phyloP scores from a whole-genome alignment of 768 basidiomycete genomes.

The Pleurotus salmoneostramineus region DNA sequence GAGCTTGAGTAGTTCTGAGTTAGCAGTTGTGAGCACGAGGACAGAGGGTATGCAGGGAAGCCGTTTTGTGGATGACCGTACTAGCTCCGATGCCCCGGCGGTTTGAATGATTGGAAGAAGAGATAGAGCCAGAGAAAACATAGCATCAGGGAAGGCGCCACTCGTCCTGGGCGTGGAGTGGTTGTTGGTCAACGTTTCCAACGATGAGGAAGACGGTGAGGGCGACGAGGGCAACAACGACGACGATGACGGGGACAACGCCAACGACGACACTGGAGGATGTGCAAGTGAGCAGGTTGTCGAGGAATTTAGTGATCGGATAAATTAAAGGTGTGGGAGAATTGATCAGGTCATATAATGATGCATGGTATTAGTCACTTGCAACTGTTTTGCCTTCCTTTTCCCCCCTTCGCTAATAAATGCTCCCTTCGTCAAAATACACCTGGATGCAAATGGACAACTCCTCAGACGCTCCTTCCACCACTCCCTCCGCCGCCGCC shows the following conservation, averaged over 20 bases:
- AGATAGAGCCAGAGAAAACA: too few species aligned
- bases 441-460: not conserved
- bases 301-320: constrained; percentile 1
- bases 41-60: not conserved
- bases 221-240: too few species aligned
- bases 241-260: too few species aligned
- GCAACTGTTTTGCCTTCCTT: not conserved
- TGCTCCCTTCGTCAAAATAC: not conserved
- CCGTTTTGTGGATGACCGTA: not conserved
- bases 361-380: constrained; percentile 1
- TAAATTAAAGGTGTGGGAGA: constrained; percentile 7
- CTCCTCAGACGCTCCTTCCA: constrained; percentile 1
- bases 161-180: too few species aligned
- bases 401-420: constrained; percentile 1
- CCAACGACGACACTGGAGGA: too few species aligned
- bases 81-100: constrained; percentile 1
- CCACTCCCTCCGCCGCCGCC: constrained; percentile 22
- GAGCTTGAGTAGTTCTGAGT: not conserved
- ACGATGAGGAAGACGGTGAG: too few species aligned
- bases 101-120: too few species aligned
- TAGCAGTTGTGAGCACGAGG: not conserved
- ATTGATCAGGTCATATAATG: constrained; percentile 6
- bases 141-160: too few species aligned
- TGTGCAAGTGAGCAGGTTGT: too few species aligned
- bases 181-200: too few species aligned